Evolutionary conservation across 768 basidiomycete genomes (phyloP), one percentile per base, ranked within the genome.

Genomic region (Boletus speciosus): DNA sequence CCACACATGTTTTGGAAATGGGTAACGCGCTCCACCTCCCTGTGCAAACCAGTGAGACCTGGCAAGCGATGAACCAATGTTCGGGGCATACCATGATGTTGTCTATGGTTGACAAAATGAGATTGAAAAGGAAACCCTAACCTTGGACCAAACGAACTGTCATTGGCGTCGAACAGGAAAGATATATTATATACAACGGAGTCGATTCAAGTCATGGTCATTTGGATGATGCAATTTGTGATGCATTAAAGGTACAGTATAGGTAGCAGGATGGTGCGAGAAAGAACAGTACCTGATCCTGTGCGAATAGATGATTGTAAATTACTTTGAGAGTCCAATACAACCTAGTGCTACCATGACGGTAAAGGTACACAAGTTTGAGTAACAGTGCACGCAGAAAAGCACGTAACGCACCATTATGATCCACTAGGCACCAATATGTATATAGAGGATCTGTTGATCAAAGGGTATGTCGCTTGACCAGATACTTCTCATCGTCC

Each of bases 1-100:
- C 92, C 93, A 98, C 51, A 97, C 94, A 66, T 89, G 82, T 78
- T 94, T 95, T 32, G 93, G 94, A 71, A 87, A 97, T 9, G 94
- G 92, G 79, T 91, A 97, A 74, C 91, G 85, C 51, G 75, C 81
- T 58, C 88, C 89, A 73, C 89, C 90, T 43, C 90, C 90, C 90
- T 91, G 52, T 19, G 5, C 14, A 21, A n/a, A 2, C 12, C 8
- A 12, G 35, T 63, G 25, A 63, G 49, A 29, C 12, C 14, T 19
- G 1, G 15, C 1, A 19, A 37, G 11, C 4, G 12, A 52, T 4
- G 25, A 29, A 21, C 5, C 12, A 31, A 21, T 5, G n/a, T 5
- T n/a, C 6, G 5, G 11, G 10, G 19, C 35, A 23, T 42, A 66
- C 63, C 63, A 65, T 65, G 40, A 49, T 53, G 19, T 36, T 25